Percentiles rank a stretch among this genome's conserved stretches.
These are phyloP conservation scores for Macrolepiota dolichaula DNA, from an alignment of 768 basidiomycete species.

Conservation along the genomic window DNA sequence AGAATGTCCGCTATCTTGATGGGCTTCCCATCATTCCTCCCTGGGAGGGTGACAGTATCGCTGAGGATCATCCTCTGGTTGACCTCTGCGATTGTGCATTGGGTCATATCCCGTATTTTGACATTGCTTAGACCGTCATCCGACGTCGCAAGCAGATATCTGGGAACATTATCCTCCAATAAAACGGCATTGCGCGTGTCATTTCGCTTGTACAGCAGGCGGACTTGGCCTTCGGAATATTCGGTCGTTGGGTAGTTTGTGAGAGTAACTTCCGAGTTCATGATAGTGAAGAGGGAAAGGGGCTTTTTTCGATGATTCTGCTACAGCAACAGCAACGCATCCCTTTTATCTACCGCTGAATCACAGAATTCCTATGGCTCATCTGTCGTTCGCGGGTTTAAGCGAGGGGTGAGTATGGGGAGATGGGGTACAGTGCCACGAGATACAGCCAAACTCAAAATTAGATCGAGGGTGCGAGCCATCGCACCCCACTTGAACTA, in stretches of 20 bases:
- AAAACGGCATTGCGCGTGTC: neutral
- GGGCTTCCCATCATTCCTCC: neutral
- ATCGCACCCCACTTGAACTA: too few species aligned
- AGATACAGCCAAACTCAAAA: too few species aligned
- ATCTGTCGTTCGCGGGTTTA: too few species aligned
- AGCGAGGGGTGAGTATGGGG: too few species aligned
- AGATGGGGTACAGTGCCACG: too few species aligned
- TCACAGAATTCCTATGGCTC: too few species aligned
- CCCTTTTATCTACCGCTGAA: too few species aligned
- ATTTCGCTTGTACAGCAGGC: constrained; percentile 7
- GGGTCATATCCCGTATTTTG: constrained; percentile 1
- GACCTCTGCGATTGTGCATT: neutral
- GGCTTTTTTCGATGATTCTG: neutral
- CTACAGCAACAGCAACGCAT: too few species aligned
- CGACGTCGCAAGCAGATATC: constrained; percentile 4
- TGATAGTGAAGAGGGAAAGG: neutral
- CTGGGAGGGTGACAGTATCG: neutral
- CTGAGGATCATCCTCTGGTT: neutral
- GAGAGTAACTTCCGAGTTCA: constrained; percentile 11
- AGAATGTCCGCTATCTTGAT: neutral
- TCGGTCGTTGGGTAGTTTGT: neutral
- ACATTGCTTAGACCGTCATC: constrained; percentile 3
- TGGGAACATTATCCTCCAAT: neutral
- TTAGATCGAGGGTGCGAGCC: too few species aligned
- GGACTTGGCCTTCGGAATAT: neutral